Evolutionary conservation across 164 flowering plant genomes (phyloP).

Genomic region (Chimonanthus praecox): DNA sequence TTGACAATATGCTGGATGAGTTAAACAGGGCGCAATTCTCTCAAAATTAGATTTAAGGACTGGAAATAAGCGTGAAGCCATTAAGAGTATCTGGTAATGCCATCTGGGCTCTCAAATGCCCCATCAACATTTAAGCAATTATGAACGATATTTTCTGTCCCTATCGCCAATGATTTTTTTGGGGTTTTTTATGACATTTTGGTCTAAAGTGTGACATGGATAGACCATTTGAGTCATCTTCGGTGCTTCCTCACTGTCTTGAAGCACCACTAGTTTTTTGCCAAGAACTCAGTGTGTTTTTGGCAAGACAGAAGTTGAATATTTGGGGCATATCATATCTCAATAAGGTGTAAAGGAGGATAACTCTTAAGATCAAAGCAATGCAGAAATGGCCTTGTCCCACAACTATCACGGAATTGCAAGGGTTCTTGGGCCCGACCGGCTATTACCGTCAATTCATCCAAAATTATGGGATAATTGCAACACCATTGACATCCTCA

Average conservation of each 20-base stretch:
- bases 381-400: background rate
- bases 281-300: background rate
- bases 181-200: background rate
- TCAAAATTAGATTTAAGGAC: background rate
- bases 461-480: background rate
- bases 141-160: background rate
- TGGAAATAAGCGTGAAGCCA: background rate
- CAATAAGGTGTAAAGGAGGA: background rate
- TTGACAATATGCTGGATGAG: conserved; percentile 4
- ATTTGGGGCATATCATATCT: background rate
- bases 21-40: background rate
- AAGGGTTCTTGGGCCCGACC: conserved; percentile 1
- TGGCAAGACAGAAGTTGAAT: background rate
- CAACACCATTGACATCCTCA: background rate
- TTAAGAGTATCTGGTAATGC: background rate
- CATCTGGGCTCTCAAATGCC: background rate
- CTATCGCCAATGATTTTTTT: background rate
- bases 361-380: background rate
- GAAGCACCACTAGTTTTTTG: background rate
- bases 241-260: background rate
- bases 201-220: background rate
- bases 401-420: background rate
- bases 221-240: background rate
- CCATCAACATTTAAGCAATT: background rate
- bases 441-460: conserved; percentile 2